Percentiles rank a stretch among this genome's conserved stretches.
These are phyloP conservation scores for Pythium vanterpoolii DNA, from an alignment of 352 stramenopile species.

Conservation along the genomic window DNA sequence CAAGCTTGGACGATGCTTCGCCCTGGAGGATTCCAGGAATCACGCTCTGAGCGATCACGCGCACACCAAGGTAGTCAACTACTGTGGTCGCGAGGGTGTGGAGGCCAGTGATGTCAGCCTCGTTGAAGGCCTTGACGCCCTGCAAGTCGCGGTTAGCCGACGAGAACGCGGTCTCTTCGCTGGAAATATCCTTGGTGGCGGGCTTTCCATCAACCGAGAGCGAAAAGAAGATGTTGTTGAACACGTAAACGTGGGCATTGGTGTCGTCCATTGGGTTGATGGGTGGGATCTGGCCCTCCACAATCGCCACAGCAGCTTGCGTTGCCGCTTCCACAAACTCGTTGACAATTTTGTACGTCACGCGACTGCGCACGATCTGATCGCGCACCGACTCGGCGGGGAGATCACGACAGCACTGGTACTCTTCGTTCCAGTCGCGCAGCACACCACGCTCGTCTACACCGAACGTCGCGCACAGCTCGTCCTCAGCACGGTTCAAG, in stretches of 20 bases:
- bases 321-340: conserved; percentile 95
- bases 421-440: conserved; percentile 97
- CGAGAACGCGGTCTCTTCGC: conserved; percentile 82
- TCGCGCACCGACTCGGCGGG: conserved; percentile 79
- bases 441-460: conserved; percentile 91
- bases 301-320: conserved; percentile 89
- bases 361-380: conserved; percentile 89
- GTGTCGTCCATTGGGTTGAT: conserved; percentile 96
- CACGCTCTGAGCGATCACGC: conserved; percentile 95
- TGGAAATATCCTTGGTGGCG: conserved; percentile 55
- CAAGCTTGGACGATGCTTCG: conserved; percentile 92
- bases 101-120: conserved; percentile 86
- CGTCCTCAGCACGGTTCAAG: conserved; percentile 86
- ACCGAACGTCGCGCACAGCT: conserved; percentile 86
- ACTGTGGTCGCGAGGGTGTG: conserved; percentile 94
- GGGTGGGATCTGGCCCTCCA: conserved; percentile 91
- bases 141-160: conserved; percentile 88
- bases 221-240: conserved; percentile 99
- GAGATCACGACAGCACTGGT: conserved; percentile 90
- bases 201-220: conserved; percentile 83
- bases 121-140: conserved; percentile 90
- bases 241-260: conserved; percentile 94
- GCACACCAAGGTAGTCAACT: conserved; percentile 93
- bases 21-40: conserved; percentile 95
- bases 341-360: conserved; percentile 94